Evolutionary conservation across 2,329 filamentous ascomycete genomes (phyloP).

Genomic region (Aspergillus jensenii): DNA sequence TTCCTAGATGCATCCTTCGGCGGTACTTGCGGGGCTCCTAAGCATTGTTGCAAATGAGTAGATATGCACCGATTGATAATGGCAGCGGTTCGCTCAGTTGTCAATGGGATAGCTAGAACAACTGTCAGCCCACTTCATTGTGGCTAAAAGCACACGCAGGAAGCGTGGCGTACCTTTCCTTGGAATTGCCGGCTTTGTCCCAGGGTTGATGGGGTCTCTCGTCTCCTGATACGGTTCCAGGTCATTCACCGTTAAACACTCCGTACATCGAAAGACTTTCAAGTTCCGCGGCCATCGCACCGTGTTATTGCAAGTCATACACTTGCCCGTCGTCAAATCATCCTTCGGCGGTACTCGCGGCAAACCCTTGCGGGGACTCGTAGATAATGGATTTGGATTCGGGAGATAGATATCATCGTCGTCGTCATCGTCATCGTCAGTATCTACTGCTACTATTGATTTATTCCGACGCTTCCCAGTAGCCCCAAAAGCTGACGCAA

Average conservation of each 20-base stretch:
- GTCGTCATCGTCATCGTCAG: slow-evolving; percentile 42
- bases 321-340: slow-evolving; percentile 69
- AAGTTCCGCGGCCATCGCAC: slow-evolving; percentile 76
- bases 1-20: slow-evolving; percentile 15
- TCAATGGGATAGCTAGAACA: slow-evolving; percentile 50
- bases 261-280: slow-evolving; percentile 75
- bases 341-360: slow-evolving; percentile 45
- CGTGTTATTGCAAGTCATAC: slow-evolving; percentile 81
- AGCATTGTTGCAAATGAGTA: slow-evolving; percentile 48
- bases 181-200: slow-evolving; percentile 15
- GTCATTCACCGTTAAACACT: slow-evolving; percentile 84
- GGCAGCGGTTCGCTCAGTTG: slow-evolving; percentile 58
- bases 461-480: slow-evolving; percentile 54
- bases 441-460: slow-evolving; percentile 47
- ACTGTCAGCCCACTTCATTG: not conserved
- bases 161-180: slow-evolving; percentile 24
- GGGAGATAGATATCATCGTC: slow-evolving; percentile 30
- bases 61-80: slow-evolving; percentile 58
- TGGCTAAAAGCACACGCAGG: slow-evolving; percentile 2
- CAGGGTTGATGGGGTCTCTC: slow-evolving; percentile 18
- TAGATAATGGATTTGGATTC: slow-evolving; percentile 34
- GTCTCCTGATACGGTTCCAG: slow-evolving; percentile 50
- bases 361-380: slow-evolving; percentile 40
- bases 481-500: slow-evolving; percentile 67
- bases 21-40: slow-evolving; percentile 28